phyloP scores from a whole-genome alignment of 768 basidiomycete genomes.

The Nevesoporus exiguus region DNA sequence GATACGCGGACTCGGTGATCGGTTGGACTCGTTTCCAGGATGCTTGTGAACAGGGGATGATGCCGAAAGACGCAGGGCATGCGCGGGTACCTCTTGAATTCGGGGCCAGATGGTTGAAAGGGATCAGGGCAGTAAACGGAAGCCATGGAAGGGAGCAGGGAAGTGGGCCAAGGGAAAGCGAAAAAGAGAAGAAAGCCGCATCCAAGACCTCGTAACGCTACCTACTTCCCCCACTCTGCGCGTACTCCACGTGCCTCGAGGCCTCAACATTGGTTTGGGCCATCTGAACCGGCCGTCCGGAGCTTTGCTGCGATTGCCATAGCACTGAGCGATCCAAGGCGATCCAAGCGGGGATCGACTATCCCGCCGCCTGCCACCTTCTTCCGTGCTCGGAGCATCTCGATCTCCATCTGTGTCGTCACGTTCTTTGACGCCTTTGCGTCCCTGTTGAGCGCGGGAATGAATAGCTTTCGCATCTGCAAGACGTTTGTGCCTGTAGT shows the following conservation, averaged over 20 bases:
- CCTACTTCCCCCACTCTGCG: too few species aligned
- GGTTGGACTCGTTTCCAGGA: neutral
- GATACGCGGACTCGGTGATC: neutral
- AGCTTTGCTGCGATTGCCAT: neutral
- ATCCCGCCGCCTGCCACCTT: neutral
- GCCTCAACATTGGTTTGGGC: neutral
- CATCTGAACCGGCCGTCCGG: neutral
- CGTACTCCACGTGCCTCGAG: neutral
- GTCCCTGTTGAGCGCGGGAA: constrained; percentile 3
- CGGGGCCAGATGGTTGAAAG: neutral
- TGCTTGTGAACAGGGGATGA: neutral
- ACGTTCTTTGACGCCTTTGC: neutral
- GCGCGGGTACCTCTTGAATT: neutral
- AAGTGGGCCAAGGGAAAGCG: neutral
- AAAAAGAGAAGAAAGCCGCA: neutral
- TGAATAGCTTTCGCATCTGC: neutral
- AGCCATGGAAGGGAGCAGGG: neutral
- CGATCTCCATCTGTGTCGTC: constrained; percentile 5
- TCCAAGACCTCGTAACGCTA: neutral
- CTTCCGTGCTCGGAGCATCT: constrained; percentile 4
- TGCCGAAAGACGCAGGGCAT: neutral
- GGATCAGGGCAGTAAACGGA: neutral
- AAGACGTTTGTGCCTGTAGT: neutral
- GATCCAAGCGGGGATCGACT: neutral
- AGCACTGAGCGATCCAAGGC: neutral